Evolutionary conservation across 768 basidiomycete species (phyloP), one percentile per base, ranked within the genome.

Genomic region (Coprinopsis cinerea): DNA sequence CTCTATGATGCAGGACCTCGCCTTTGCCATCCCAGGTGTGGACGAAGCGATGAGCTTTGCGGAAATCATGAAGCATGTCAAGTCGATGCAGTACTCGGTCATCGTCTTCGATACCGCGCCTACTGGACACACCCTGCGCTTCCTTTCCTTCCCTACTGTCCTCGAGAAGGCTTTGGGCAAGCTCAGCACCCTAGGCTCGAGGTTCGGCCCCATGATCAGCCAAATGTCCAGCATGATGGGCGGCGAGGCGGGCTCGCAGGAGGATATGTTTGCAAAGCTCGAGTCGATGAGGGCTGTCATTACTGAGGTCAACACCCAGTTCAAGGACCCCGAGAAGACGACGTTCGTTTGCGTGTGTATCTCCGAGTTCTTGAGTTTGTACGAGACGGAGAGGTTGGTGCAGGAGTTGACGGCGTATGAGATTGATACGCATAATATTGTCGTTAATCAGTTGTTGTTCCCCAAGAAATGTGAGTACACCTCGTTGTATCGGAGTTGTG

Each of bases 11-110:
- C 96, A 99, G 67, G 96, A 99, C 70, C 78, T 99, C 37, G 96
- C 96, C 0, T 99, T 99, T 61, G 93, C 96, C 1, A 98, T 99
- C 51, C 96, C 96, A 0, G 96, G 96, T 70, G 95, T 99, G 11
- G 96, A 99, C 61, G 96, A 99, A 69, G 96, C 96, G 2, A 98
- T 99, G 96, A 93, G 92, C 55, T 99, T 99, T 59, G 96, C 96
- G 0, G 96, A 99, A 67, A 96, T 99, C 66, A 99, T 98, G 96
- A 99, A 98, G 95, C 95, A 99, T 66, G 96, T 99, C 68, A 97
- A 99, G 69, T 97, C 95, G 17, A 98, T 99, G 94, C 85, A 97
- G 69, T 99, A 94, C 75, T 95, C 92, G n/a, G 94, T 96, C 52
- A 98, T 99, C 63, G 94, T 99, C 28, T 99, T 99, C 63, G 96